Base-by-base conservation (phyloP, 345 rosid species). In the Citrus inodora region DNA sequence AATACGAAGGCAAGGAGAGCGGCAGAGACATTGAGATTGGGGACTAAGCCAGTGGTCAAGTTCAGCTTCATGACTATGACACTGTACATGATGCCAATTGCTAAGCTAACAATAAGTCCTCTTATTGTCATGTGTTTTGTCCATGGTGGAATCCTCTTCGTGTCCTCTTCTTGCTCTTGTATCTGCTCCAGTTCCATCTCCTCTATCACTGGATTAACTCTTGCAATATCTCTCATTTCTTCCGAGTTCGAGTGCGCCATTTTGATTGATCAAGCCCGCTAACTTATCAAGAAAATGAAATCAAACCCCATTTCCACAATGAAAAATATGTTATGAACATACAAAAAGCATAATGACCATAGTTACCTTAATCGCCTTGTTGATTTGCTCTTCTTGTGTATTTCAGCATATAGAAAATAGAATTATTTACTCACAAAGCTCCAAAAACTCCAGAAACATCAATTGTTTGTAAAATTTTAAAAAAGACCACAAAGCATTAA, bases 1-100 rank as follows among this genome's bases (percentile, higher is more conserved):
- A 92, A 83, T 24, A 96, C 93, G 62, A 87, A 94, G 28, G 93
- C 97, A 0, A 96, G 84, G 0, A 96, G 94, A 69, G 99, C 99
- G n/a, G 97, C 97, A 56, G 99, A 96, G 85, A 96, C 98, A 67
- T 96, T 96, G 74, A 96, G 93, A 80, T 94, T 96, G 7, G 99
- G 99, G 38, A 96, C 97, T 38, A 96, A 82, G 30, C 98, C 99
- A 22, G 99, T 94, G 10, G 97, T 96, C 13, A 96, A 90, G 73
- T 94, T 96, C 65, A 96, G 92, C 84, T 96, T 96, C 87, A 80
- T 88, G 48, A 92, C 97, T 71, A 96, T 92, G 38, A 96, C 89
- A 82, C 98, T 94, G 88, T 94, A 94, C 0, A 96, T 87, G 76
- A 87, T 61, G 4, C 99, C 99, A 73, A 96, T 96, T 5, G 66